Evolutionary conservation across 192 early-diverging fungal genomes (phyloP), one percentile per base, ranked within the genome.

Genomic region (Backusella mclennaniae): DNA sequence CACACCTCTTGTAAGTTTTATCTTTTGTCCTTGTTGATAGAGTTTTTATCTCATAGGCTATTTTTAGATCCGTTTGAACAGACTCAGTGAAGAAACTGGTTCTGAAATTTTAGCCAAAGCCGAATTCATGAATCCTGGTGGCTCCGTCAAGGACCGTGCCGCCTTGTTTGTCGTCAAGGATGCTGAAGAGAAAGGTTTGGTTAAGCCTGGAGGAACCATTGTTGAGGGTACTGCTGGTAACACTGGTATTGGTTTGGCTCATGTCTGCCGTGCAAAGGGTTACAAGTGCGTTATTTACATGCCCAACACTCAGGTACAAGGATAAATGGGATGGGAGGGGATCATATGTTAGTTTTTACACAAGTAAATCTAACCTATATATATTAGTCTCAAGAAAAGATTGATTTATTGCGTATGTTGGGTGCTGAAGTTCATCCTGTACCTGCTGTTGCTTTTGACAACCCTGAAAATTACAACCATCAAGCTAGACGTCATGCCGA

Each of bases 101-200:
- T 92, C 93, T 81, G 89, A 96, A 52, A 95, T 99, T 73, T 86
- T 93, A 59, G 96, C 91, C 75, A 99, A 98, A 87, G 95, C 96
- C 66, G 97, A 99, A 87, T 97, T 93, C 82, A 95, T 97, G 96
- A 98, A 99, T 85, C 96, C 96, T 6, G 94, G 95, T 41, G 96
- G 97, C 2, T 95, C 93, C 19, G 96, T 98, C 76, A 99, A 99
- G 87, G 98, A 99, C 84, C 90, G 98, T 29, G 95, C 96, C 6
- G 98, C 98, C 0, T 87, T 98, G 35, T 97, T 87, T 82, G 95
- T 99, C 0, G 94, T 99, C 23, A 92, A 98, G 85, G 91, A 97
- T 71, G 97, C 98, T 35, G 98, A 99, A 80, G 89, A 94, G 72
- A 86, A 80, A 56, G 98, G 98, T 1, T 80, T 94, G 67, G 84